phyloP scores from a whole-genome alignment of 2,329 filamentous ascomycete species.

The Aspergillus persii region DNA sequence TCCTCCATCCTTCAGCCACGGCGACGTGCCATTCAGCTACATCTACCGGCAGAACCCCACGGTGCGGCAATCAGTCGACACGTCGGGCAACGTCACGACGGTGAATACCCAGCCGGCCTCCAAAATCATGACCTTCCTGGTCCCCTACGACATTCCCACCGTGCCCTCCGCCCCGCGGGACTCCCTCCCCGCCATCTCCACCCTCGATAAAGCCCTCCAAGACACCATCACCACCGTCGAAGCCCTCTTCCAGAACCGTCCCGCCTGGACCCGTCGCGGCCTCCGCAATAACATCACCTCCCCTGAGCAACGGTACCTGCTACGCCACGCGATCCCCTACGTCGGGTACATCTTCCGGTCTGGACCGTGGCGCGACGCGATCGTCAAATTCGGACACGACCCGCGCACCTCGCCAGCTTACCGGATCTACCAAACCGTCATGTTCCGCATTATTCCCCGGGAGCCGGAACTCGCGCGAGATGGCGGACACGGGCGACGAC shows the following conservation, averaged over 20 bases:
- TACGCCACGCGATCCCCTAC: slow-evolving; percentile 77
- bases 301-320: slow-evolving; percentile 50
- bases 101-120: slow-evolving; percentile 56
- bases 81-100: slow-evolving; percentile 58
- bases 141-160: slow-evolving; percentile 59
- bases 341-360: slow-evolving; percentile 89
- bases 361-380: slow-evolving; percentile 85
- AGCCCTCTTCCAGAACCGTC: slow-evolving; percentile 67
- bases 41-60: slow-evolving; percentile 81
- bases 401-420: slow-evolving; percentile 74
- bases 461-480: slow-evolving; percentile 34
- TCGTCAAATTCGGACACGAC: slow-evolving; percentile 82
- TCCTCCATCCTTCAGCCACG: slow-evolving; percentile 73
- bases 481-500: slow-evolving; percentile 27
- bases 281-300: slow-evolving; percentile 68
- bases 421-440: slow-evolving; percentile 82
- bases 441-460: slow-evolving; percentile 66
- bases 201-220: slow-evolving; percentile 58
- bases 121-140: slow-evolving; percentile 59
- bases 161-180: slow-evolving; percentile 62
- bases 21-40: slow-evolving; percentile 68
- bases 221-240: slow-evolving; percentile 64
- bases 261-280: slow-evolving; percentile 82
- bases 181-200: slow-evolving; percentile 51
- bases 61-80: slow-evolving; percentile 61